Percentiles rank a stretch among this genome's conserved stretches.
phyloP scores from a whole-genome alignment of 805 yeast species.

The Yarrowia sp. region DNA sequence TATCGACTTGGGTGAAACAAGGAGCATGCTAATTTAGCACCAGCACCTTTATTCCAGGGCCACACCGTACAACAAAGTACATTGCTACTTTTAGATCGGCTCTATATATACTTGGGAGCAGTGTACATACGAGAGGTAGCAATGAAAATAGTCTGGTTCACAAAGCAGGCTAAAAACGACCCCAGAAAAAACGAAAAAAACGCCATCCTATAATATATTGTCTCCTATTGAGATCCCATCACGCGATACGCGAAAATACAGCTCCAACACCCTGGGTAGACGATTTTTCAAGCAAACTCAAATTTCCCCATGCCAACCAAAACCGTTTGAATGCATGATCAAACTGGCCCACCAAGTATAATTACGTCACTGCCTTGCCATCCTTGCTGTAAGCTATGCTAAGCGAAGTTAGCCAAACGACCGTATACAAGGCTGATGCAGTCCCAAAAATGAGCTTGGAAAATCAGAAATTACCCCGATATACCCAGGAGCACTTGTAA shows the following conservation, averaged over 20 bases:
- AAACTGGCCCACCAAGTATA: neutral
- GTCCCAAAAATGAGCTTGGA: too few relatives aligned
- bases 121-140: neutral
- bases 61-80: neutral
- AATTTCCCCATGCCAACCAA: constrained; percentile 11
- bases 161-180: neutral
- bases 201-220: neutral
- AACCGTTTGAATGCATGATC: neutral
- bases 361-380: neutral
- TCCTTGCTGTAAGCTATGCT: neutral
- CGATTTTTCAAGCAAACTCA: neutral
- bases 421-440: too few relatives aligned
- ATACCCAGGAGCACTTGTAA: neutral
- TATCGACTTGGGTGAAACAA: too few relatives aligned
- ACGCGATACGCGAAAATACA: too few relatives aligned
- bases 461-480: neutral
- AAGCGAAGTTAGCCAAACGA: too few relatives aligned
- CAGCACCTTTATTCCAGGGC: neutral
- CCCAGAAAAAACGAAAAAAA: neutral
- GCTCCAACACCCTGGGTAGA: neutral
- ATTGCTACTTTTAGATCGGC: constrained; percentile 31
- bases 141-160: neutral
- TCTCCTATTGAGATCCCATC: too few relatives aligned
- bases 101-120: neutral
- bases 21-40: too few relatives aligned